A percentile compares a stretch with the other conserved stretches of the same genome.
Conservation (phyloP, 2,329 filamentous ascomycete species). For the Stenocarpella maydis region DNA sequence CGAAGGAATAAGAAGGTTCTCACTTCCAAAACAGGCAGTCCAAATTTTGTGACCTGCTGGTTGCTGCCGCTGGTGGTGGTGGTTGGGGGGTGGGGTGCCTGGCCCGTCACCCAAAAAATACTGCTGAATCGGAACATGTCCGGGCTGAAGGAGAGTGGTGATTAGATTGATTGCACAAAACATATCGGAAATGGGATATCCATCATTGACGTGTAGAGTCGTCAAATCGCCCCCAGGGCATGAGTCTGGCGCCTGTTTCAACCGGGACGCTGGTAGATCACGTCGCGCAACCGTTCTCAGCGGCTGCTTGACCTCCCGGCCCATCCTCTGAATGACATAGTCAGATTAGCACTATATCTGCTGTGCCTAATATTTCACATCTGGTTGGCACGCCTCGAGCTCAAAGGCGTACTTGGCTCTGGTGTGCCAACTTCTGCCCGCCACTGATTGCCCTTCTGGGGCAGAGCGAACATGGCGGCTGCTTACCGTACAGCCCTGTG, state of each 20-base stretch:
- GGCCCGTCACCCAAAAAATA: not conserved
- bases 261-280: too few relatives aligned
- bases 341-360: too few relatives aligned
- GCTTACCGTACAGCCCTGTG: not conserved
- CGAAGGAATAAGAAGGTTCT: not conserved
- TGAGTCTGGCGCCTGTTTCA: not conserved
- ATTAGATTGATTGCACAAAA: slow-evolving; percentile 3
- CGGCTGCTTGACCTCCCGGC: not conserved
- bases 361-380: not conserved
- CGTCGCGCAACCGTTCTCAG: not conserved
- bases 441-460: not conserved
- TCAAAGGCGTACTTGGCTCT: not conserved
- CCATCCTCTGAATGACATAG: not conserved
- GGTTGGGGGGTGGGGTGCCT: not conserved
- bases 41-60: not conserved
- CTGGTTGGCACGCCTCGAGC: not conserved
- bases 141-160: not conserved
- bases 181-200: not conserved
- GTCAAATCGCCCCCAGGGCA: not conserved
- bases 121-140: not conserved
- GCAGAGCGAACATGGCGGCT: not conserved
- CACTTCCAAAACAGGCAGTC: not conserved
- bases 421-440: not conserved
- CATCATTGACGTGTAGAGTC: not conserved
- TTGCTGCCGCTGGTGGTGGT: not conserved